Conservation (phyloP, 176 grass and related monocot species). For the Lolium rigidum region DNA sequence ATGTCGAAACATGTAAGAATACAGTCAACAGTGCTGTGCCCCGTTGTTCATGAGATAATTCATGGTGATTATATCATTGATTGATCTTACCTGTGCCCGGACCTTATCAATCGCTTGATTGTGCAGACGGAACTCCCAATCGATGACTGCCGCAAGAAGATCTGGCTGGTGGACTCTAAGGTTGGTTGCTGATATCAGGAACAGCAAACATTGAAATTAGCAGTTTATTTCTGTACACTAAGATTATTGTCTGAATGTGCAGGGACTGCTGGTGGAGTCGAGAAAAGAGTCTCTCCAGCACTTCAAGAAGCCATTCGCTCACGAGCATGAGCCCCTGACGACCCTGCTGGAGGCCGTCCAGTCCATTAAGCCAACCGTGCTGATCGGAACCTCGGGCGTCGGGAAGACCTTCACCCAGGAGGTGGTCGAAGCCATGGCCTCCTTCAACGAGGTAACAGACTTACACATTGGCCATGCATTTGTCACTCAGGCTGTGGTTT, state of each 20-base stretch:
- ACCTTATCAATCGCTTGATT: background rate
- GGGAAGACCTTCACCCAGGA: conserved; percentile 85
- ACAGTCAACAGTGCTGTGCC: background rate
- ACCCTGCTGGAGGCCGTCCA: conserved; percentile 87
- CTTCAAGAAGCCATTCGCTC: conserved; percentile 96
- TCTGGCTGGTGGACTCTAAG: conserved; percentile 98
- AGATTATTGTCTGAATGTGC: background rate
- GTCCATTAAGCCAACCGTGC: conserved; percentile 84
- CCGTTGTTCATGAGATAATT: background rate
- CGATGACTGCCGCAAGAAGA: conserved; percentile 86
- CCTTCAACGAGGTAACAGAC: conserved; percentile 70
- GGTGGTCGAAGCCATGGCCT: conserved; percentile 82
- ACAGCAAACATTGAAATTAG: background rate
- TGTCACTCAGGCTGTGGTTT: background rate
- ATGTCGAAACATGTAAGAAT: conserved; percentile 77
- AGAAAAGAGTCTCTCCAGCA: conserved; percentile 81
- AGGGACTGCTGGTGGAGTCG: conserved; percentile 87
- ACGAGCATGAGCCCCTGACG: conserved; percentile 74
- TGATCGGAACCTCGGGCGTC: conserved; percentile 96
- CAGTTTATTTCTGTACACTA: background rate
- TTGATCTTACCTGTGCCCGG: background rate
- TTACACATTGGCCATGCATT: too few species aligned
- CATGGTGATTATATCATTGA: conserved; percentile 9
- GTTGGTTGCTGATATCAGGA: conserved; percentile 34
- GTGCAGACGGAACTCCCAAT: conserved; percentile 58